Conservation (phyloP, 352 stramenopile species). For the Pythium rhizo-oryzae region DNA sequence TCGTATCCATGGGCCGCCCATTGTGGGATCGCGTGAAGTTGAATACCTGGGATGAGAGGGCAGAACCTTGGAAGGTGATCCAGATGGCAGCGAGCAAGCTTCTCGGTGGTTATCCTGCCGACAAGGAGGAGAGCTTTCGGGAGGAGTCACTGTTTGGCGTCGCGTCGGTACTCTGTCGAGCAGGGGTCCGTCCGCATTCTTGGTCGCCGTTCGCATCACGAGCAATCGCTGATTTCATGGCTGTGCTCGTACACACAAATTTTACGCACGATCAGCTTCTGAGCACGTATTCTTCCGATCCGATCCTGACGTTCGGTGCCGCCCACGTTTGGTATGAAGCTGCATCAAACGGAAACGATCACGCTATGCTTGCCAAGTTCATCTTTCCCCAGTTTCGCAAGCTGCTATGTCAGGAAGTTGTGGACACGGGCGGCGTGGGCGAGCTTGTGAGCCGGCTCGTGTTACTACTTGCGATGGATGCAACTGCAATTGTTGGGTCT, state of each 20-base stretch:
- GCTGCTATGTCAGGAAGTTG: slow-evolving; percentile 5
- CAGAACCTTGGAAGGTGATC: not conserved
- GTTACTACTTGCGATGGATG: slow-evolving; percentile 21
- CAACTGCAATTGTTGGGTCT: not conserved
- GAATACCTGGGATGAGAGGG: not conserved
- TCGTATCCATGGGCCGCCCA: slow-evolving; percentile 7
- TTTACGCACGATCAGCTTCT: slow-evolving; percentile 25
- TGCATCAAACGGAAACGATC: not conserved
- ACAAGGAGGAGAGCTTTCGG: too few relatives aligned
- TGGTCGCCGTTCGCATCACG: slow-evolving; percentile 23
- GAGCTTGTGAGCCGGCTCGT: slow-evolving; percentile 12
- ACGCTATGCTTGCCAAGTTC: not conserved
- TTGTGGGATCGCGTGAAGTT: not conserved
- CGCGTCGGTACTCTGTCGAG: slow-evolving; percentile 31
- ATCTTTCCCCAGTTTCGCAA: slow-evolving; percentile 10
- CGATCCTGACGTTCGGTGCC: slow-evolving; percentile 35
- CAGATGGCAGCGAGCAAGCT: not conserved
- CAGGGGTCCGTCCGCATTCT: slow-evolving; percentile 29
- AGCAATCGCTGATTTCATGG: slow-evolving; percentile 35
- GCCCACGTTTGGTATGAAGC: slow-evolving; percentile 25
- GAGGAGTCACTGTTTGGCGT: slow-evolving; percentile 26
- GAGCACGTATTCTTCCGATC: slow-evolving; percentile 32
- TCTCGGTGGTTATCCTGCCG: too few relatives aligned
- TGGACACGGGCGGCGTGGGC: not conserved
- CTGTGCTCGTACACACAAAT: slow-evolving; percentile 22